Evolutionary conservation across 441 rosid genomes (phyloP), one percentile per base, ranked within the genome.

Genomic region (Cnidoscolus chayamansa): DNA sequence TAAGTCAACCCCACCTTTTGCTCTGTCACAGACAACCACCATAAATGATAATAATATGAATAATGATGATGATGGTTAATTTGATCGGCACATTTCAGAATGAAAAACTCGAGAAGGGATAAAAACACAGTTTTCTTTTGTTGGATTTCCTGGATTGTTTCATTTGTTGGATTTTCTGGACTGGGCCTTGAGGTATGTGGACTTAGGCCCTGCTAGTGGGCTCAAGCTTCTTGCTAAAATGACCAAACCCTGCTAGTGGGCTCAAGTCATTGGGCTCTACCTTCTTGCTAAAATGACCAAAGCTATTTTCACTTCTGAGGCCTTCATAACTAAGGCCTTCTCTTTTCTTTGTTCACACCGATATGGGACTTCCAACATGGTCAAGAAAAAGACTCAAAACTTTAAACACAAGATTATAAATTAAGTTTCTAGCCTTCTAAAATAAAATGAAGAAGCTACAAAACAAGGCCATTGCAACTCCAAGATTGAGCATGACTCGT

Each of bases 1-100:
- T 62, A 80, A 71, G 81, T 83, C 84, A 72, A 80, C 77, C 66
- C 84, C 85, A 63, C 56, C 72, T 67, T 80, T 86, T 76, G 73
- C 79, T 72, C 98, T 89, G 89, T 61, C 66, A 83, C 17, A 72
- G 3, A 61, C 30, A 67, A 62, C 20, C 25, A 37, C n/a, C 17
- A 55, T 4, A 7, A 51, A 60, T 11, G n/a, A 71, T 17, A 20
- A 62, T 65, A 1, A 51, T 54, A 2, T 50, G 31, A 25, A 31
- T 31, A 25, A 31, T 7, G 51, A 31, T 30, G 1, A 58, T 57
- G 17, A 60, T 32, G 19, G 16, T 50, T 31, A 51, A 51, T 50
- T 50, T 10, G 10, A 35, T 56, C 0, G 12, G 20, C 32, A 51
- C 11, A 74, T 35, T 55, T 61, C 35, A 72, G 25, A 65, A n/a